Conservation (phyloP, 2,329 filamentous ascomycete genomes). For the Claviceps sorghi region DNA sequence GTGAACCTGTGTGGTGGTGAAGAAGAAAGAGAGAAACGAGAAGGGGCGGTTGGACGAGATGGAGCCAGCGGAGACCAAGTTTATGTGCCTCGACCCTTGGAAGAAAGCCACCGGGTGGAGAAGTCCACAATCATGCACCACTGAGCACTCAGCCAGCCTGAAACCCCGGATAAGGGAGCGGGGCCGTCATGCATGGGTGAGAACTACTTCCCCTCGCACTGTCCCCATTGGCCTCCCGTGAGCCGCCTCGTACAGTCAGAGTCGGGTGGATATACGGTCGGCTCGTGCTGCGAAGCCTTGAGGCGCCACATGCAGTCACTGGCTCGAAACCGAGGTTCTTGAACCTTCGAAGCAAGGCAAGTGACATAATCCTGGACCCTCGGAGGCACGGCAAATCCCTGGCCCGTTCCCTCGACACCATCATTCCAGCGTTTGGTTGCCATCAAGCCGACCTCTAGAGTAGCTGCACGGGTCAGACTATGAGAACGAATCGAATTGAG, state of each 20-base stretch:
- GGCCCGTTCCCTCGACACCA: too few species aligned
- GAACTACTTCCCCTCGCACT: neutral
- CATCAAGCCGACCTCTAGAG: too few species aligned
- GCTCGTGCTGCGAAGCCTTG: neutral
- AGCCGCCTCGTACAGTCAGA: neutral
- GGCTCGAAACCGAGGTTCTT: neutral
- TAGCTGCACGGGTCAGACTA: too few species aligned
- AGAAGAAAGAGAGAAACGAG: neutral
- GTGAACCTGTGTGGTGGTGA: neutral
- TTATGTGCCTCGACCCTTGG: neutral
- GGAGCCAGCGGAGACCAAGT: slow-evolving; percentile 1
- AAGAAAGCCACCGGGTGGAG: neutral
- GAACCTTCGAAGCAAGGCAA: neutral
- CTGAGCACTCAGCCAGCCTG: slow-evolving; percentile 2
- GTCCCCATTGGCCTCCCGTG: neutral
- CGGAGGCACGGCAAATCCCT: neutral
- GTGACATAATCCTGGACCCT: neutral
- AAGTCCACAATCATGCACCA: neutral
- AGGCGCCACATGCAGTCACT: neutral
- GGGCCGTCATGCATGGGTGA: neutral
- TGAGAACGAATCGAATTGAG: too few species aligned
- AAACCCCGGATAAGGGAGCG: neutral
- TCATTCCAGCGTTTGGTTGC: too few species aligned
- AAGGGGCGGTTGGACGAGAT: neutral
- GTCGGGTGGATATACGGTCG: neutral